Percentiles rank a stretch among this genome's conserved stretches.
phyloP scores from a whole-genome alignment of 306 rosid species.

The Potentilla sterilis region DNA sequence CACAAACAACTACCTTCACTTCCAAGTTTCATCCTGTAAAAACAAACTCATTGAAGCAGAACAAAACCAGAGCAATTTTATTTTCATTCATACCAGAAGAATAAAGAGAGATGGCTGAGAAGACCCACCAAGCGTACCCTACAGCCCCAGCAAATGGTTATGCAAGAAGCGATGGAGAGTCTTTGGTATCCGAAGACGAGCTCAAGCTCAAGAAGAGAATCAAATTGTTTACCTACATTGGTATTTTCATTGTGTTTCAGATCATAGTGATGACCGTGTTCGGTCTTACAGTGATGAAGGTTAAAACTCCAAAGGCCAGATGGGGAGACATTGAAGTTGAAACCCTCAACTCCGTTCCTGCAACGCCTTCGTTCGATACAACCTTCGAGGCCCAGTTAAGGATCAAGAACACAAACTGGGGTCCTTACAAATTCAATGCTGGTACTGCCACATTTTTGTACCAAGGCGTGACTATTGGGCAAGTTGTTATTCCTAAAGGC shows the following conservation, averaged over 20 bases:
- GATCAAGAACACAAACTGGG: constrained; percentile 18
- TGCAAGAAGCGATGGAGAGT: constrained; percentile 1
- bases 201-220: constrained; percentile 14
- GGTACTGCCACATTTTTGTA: background rate
- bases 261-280: background rate
- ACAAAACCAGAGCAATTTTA: background rate
- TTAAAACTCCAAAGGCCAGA: background rate
- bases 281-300: background rate
- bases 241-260: background rate
- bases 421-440: constrained; percentile 4
- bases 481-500: background rate
- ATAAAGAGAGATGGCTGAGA: constrained; percentile 8
- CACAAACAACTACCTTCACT: constrained; percentile 3
- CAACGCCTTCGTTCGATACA: constrained; percentile 3
- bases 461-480: background rate
- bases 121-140: background rate
- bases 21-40: background rate
- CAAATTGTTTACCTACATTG: background rate
- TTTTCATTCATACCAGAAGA: background rate
- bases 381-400: background rate
- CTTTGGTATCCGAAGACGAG: constrained; percentile 11
- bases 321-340: background rate
- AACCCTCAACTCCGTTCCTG: background rate
- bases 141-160: background rate
- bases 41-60: background rate